Percentiles rank a stretch among this genome's conserved stretches.
These are phyloP conservation scores for Comarum palustre DNA, from an alignment of 306 rosid species.

Conservation along the genomic window DNA sequence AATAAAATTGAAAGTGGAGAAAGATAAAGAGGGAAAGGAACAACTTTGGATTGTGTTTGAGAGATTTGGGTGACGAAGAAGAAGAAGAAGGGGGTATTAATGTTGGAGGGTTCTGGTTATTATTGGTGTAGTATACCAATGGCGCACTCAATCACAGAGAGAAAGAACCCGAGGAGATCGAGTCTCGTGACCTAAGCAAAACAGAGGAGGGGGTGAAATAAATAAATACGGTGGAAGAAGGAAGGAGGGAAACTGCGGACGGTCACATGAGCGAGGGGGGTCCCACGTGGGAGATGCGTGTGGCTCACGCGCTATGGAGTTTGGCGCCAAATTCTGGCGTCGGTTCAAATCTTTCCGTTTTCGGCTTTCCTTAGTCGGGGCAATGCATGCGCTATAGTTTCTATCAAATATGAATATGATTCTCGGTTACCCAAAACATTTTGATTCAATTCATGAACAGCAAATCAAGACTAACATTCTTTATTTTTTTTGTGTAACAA, in stretches of 20 bases:
- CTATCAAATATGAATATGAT: too few species aligned
- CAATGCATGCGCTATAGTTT: too few species aligned
- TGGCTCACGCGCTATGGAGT: neutral
- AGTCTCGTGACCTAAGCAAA: constrained; percentile 39
- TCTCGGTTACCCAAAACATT: too few species aligned
- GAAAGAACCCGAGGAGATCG: constrained; percentile 40
- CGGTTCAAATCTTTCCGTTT: constrained; percentile 8
- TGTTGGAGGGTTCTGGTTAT: constrained; percentile 23
- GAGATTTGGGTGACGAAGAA: neutral
- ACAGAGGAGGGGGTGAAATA: constrained; percentile 15
- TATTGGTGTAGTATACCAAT: neutral
- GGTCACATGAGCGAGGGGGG: neutral
- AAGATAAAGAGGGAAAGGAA: constrained; percentile 23
- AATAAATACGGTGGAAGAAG: neutral
- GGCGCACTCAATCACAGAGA: constrained; percentile 20
- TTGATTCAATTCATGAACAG: too few species aligned
- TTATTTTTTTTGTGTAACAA: too few species aligned
- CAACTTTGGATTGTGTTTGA: neutral
- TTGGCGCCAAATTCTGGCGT: constrained; percentile 5
- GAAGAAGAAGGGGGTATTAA: constrained; percentile 12
- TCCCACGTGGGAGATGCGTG: neutral
- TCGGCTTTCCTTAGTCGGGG: too few species aligned
- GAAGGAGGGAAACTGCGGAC: neutral
- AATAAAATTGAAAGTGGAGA: constrained; percentile 42
- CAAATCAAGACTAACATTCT: too few species aligned